These are phyloP conservation scores for Zygoascus sp. DNA, from an alignment of 1,139 yeast genomes.

Conservation along the genomic window DNA sequence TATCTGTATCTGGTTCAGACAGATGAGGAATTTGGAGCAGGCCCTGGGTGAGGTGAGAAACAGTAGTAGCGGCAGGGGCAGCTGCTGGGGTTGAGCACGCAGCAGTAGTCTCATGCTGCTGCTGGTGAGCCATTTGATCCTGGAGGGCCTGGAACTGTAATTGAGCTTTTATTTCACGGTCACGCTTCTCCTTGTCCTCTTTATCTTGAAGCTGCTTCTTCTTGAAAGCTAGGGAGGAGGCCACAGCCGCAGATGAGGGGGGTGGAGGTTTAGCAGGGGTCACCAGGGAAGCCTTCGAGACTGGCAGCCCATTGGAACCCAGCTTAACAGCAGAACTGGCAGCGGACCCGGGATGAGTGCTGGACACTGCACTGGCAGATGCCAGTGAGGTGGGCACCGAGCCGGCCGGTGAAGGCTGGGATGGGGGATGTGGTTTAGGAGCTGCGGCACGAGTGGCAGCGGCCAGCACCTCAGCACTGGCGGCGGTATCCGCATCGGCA, in stretches of 20 bases:
- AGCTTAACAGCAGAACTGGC: background rate
- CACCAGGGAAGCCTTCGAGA: background rate
- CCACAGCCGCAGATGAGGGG: constrained; percentile 9
- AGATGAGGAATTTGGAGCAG: constrained; percentile 1
- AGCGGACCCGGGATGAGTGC: background rate
- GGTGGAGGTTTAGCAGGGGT: background rate
- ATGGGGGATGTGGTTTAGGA: too few relatives aligned
- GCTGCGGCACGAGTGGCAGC: constrained; percentile 15
- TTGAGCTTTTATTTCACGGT: constrained; percentile 7
- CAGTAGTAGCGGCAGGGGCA: too few relatives aligned
- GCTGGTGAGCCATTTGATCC: constrained; percentile 3
- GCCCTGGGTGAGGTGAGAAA: background rate
- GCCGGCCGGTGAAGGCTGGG: background rate
- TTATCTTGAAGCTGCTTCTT: constrained; percentile 6
- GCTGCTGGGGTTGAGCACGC: background rate
- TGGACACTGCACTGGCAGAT: background rate
- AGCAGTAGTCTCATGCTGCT: background rate
- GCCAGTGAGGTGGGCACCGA: background rate
- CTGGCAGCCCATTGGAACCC: background rate
- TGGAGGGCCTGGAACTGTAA: constrained; percentile 5
- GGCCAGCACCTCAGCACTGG: constrained; percentile 4
- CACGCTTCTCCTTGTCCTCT: constrained; percentile 5
- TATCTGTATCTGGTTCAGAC: constrained; percentile 8
- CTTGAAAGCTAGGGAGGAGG: constrained; percentile 15
- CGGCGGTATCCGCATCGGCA: too few relatives aligned